phyloP scores from a whole-genome alignment of 1,139 yeast genomes.

The Diutina siamensis region DNA sequence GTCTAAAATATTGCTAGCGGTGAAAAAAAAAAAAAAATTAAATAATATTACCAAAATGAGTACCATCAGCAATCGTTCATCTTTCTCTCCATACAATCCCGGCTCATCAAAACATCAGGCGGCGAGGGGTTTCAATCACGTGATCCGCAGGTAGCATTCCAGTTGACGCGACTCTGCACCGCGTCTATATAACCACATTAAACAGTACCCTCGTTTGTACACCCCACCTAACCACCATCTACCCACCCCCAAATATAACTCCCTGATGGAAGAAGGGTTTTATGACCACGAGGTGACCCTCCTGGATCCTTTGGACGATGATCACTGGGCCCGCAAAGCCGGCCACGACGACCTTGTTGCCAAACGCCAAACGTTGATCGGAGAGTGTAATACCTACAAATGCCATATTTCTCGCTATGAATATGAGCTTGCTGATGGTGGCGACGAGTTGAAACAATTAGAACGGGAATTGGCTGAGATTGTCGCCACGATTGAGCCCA shows the following conservation, averaged over 20 bases:
- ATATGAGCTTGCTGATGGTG: background rate
- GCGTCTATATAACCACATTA: background rate
- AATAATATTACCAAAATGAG: too few species aligned
- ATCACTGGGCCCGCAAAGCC: background rate
- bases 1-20: too few species aligned
- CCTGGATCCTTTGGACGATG: background rate
- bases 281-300: conserved; percentile 3
- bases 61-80: too few species aligned
- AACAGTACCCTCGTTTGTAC: too few species aligned
- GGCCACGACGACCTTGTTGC: background rate
- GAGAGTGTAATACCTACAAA: background rate
- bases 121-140: too few species aligned
- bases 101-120: too few species aligned
- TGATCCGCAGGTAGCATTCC: background rate
- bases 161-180: background rate
- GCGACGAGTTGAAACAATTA: background rate
- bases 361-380: background rate
- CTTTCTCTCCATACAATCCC: too few species aligned
- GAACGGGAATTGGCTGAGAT: background rate
- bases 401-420: background rate
- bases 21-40: too few species aligned
- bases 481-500: background rate
- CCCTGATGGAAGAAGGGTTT: conserved; percentile 3
- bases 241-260: too few species aligned
- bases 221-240: too few species aligned